Conservation (phyloP, 148 eudicot species). For the Rhododendron ovatum region DNA sequence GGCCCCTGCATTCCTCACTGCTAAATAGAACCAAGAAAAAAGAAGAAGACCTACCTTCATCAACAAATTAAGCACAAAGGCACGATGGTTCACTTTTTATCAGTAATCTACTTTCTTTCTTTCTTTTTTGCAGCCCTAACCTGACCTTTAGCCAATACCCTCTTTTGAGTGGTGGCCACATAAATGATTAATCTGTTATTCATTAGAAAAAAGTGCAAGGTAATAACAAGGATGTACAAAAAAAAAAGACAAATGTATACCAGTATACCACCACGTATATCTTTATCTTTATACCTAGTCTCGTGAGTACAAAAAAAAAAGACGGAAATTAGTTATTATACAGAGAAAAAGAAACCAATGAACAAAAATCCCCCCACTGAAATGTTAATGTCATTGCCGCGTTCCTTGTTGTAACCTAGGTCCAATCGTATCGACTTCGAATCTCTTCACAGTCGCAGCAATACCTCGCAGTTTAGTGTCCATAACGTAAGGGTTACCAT, state of each 20-base stretch:
- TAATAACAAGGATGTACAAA: background rate
- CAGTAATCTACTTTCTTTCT: background rate
- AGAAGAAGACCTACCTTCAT: background rate
- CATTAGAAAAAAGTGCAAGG: background rate
- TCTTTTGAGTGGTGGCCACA: background rate
- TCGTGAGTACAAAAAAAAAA: too few relatives aligned
- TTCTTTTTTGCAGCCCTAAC: background rate
- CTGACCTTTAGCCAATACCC: background rate
- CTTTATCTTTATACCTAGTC: background rate
- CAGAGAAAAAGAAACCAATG: background rate
- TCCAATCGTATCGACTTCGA: slow-evolving; percentile 62
- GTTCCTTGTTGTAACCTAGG: slow-evolving; percentile 39
- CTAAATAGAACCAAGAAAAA: too few relatives aligned
- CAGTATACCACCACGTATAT: background rate
- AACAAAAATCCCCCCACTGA: background rate
- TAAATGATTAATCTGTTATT: too few relatives aligned
- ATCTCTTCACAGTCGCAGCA: slow-evolving; percentile 52
- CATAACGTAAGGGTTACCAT: slow-evolving; percentile 42
- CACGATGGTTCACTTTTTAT: background rate
- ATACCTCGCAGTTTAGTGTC: slow-evolving; percentile 45
- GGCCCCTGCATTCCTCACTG: background rate
- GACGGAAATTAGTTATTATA: background rate
- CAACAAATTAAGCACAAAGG: background rate
- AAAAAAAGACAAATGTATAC: slow-evolving; percentile 8
- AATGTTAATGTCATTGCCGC: slow-evolving; percentile 23